Evolutionary conservation across 805 yeast species (phyloP).

Genomic region (Ogataea nakhonphanomensis): DNA sequence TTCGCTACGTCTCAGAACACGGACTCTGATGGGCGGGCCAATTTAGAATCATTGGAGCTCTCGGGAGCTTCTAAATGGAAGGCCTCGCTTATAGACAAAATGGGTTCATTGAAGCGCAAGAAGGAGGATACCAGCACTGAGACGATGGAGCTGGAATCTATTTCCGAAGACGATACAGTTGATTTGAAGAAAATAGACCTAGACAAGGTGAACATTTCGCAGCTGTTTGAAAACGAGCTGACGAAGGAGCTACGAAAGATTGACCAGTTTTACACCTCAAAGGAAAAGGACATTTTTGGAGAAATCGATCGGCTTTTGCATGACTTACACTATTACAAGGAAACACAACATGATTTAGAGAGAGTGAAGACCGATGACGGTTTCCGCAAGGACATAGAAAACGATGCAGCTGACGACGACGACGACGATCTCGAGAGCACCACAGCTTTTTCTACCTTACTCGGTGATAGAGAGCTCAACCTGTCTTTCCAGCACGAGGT

Average conservation of each 20-base stretch:
- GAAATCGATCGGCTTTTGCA: constrained; percentile 44
- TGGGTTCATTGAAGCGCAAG: constrained; percentile 15
- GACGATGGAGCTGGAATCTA: constrained; percentile 20
- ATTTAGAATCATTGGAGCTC: constrained; percentile 14
- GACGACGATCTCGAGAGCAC: constrained; percentile 35
- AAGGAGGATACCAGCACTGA: constrained; percentile 13
- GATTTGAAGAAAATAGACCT: constrained; percentile 22
- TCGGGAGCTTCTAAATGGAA: constrained; percentile 12
- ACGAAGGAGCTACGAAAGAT: constrained; percentile 48
- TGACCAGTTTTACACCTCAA: constrained; percentile 46
- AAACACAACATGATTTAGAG: constrained; percentile 21
- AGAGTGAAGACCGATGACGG: constrained; percentile 24
- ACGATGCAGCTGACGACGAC: constrained; percentile 32
- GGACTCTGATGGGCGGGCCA: constrained; percentile 15
- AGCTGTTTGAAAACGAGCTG: constrained; percentile 45
- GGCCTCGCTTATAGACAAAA: constrained; percentile 16
- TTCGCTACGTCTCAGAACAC: constrained; percentile 13
- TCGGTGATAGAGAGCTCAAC: constrained; percentile 48
- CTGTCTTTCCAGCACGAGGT: constrained; percentile 48
- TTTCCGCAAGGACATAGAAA: constrained; percentile 17
- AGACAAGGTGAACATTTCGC: constrained; percentile 34
- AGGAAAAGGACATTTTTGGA: constrained; percentile 43
- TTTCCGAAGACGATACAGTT: constrained; percentile 2
- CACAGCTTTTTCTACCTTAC: constrained; percentile 44
- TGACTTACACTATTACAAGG: constrained; percentile 42